A percentile compares a stretch with the other conserved stretches of the same genome.
phyloP scores from a whole-genome alignment of 2,329 filamentous ascomycete species.

The Thermochaetoides dissita region DNA sequence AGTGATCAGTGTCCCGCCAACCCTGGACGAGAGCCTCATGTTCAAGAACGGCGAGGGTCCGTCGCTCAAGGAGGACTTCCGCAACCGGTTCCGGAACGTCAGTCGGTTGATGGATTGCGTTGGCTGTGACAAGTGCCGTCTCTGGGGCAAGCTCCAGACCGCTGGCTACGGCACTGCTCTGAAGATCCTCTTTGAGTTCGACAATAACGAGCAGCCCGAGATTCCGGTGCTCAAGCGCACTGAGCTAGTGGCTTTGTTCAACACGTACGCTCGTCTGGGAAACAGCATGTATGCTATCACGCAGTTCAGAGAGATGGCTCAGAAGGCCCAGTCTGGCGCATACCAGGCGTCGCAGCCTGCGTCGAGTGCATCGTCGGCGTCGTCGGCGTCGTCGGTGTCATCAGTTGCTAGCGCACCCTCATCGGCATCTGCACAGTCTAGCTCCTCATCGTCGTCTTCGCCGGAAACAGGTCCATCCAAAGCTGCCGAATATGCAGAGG shows the following conservation, averaged over 20 bases:
- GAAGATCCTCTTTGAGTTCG: constrained; percentile 92
- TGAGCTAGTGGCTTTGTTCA: constrained; percentile 86
- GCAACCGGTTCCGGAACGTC: constrained; percentile 92
- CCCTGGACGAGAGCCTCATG: constrained; percentile 93
- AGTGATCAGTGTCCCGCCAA: constrained; percentile 57
- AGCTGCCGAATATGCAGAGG: constrained; percentile 24
- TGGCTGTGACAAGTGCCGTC: constrained; percentile 92
- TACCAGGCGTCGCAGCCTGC: not conserved
- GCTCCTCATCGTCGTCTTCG: not conserved
- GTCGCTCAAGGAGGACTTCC: constrained; percentile 89
- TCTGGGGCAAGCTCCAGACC: constrained; percentile 96
- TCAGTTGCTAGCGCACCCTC: not conserved
- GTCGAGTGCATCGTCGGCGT: not conserved
- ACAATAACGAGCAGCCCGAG: constrained; percentile 41
- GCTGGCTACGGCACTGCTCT: constrained; percentile 87
- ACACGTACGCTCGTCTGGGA: constrained; percentile 79
- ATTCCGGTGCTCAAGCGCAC: constrained; percentile 66
- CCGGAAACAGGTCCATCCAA: constrained; percentile 13
- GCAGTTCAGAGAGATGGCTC: constrained; percentile 50
- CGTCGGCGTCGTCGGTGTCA: not conserved
- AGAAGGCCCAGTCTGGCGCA: constrained; percentile 20
- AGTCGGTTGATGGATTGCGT: constrained; percentile 97
- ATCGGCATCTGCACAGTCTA: too few relatives aligned
- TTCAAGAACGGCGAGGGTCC: constrained; percentile 67
- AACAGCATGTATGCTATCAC: constrained; percentile 64